Base-by-base conservation (phyloP, 768 basidiomycete genomes). In the Kwoniella sp. region DNA sequence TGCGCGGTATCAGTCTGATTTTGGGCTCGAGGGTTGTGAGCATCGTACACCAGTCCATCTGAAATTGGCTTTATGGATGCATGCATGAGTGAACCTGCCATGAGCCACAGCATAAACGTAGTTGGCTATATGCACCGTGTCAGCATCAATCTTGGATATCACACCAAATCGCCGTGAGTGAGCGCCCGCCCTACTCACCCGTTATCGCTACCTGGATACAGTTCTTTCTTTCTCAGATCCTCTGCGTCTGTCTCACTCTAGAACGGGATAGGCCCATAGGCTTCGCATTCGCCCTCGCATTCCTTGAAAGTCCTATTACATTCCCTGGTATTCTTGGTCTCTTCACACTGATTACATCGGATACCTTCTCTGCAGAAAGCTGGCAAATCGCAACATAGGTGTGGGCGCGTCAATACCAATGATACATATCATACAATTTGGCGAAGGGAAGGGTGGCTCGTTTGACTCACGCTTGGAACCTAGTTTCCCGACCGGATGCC, bases 261-360 rank as follows among this genome's bases (percentile, higher is more conserved):
- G 58, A 75, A 73, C 1, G 74, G 74, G 13, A 75, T 69, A 0
- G 74, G 74, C 8, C 74, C 74, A 65, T 75, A 75, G 5, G 74
- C 71, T 41, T 75, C 65, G 61, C 74, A 75, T 23, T 54, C 26
- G 34, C 68, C 48, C 13, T 60, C 37, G 56, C 74, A 75, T 15
- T 71, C 74, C 54, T 38, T 38, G 55, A 75, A 75, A 15, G 29
- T 47, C 41, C 67, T 30, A 58, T 75, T 75, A 55, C 74, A 75
- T 60, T 71, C 71, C 23, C 66, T 41, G 0, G 72, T 73, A 41
- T 75, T 75, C 20, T 55, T 60, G 17, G 17, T 22, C 28, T 67
- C 66, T 26, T 75, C 72, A 48, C 74, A 75, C 29, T 75, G 74
- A 58, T 75, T 75, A 41, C 74, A 75, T 28, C 74, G 57, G 12